A percentile compares a stretch with the other conserved stretches of the same genome.
Evolutionary conservation across 1,284 basidiomycete species (phyloP).

Genomic region (Rhodotorula glutinis): DNA sequence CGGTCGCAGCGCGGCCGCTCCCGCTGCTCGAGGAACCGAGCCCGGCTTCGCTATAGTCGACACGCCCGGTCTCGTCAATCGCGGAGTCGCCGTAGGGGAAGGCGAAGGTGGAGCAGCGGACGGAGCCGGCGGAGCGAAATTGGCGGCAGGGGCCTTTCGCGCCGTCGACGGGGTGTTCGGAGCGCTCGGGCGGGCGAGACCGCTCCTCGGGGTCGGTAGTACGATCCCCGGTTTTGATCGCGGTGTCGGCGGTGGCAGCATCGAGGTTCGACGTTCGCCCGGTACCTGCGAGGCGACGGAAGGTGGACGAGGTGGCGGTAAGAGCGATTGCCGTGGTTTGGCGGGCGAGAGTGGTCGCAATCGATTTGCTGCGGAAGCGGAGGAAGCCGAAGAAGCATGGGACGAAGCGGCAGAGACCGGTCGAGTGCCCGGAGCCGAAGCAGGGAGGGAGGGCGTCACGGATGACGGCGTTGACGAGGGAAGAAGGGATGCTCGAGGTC

Average conservation of each 20-base stretch:
- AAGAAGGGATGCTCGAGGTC: background rate
- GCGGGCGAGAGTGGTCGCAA: background rate
- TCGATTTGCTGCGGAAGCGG: background rate
- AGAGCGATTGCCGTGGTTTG: background rate
- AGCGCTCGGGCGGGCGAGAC: slow-evolving; percentile 5
- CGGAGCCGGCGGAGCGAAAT: slow-evolving; percentile 33
- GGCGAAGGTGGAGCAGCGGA: background rate
- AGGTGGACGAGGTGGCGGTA: background rate
- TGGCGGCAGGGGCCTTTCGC: slow-evolving; percentile 40
- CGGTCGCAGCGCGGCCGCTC: background rate
- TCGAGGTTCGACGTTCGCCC: background rate
- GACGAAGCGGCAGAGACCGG: background rate
- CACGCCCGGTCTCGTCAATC: background rate
- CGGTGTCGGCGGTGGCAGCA: slow-evolving; percentile 42
- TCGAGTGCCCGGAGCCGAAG: background rate
- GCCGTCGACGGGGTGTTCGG: background rate
- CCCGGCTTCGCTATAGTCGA: background rate
- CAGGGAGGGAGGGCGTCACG: background rate
- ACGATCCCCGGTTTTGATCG: slow-evolving; percentile 34
- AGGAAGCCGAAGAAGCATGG: background rate
- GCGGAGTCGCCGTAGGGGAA: background rate
- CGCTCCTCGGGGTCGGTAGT: slow-evolving; percentile 5
- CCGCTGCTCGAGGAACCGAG: background rate
- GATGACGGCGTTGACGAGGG: background rate
- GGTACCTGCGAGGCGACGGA: background rate